Conservation (phyloP, 148 eudicot genomes). For the Rhododendron mucronatum region DNA sequence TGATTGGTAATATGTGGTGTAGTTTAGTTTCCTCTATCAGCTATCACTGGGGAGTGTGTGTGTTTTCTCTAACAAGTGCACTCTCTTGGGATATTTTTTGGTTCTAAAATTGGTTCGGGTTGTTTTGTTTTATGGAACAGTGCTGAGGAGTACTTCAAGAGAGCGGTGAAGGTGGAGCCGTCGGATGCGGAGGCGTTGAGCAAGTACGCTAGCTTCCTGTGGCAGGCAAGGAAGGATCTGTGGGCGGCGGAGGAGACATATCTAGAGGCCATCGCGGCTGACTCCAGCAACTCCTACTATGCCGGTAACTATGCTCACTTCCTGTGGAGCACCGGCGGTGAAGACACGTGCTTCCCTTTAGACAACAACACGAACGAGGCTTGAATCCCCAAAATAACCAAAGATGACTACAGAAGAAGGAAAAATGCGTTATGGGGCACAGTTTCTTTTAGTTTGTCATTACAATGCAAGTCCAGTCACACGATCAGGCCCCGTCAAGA, state of each 20-base stretch:
- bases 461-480: background rate
- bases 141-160: slow-evolving; percentile 89
- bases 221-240: slow-evolving; percentile 77
- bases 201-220: slow-evolving; percentile 78
- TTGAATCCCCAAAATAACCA: background rate
- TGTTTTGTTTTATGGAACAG: slow-evolving; percentile 32
- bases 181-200: slow-evolving; percentile 82
- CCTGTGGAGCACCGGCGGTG: slow-evolving; percentile 85
- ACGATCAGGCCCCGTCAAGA: background rate
- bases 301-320: slow-evolving; percentile 81
- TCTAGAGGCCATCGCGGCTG: slow-evolving; percentile 68
- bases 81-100: background rate
- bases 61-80: background rate
- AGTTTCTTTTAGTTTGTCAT: background rate
- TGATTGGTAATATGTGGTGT: background rate
- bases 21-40: background rate
- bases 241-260: slow-evolving; percentile 99
- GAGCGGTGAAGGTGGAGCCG: slow-evolving; percentile 65
- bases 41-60: background rate
- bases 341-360: slow-evolving; percentile 83
- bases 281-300: slow-evolving; percentile 62
- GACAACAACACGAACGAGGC: slow-evolving; percentile 24
- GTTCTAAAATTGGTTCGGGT: background rate
- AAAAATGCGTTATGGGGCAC: background rate
- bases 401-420: background rate